Base-by-base conservation (phyloP, 306 rosid species). In the Argentina anserina region DNA sequence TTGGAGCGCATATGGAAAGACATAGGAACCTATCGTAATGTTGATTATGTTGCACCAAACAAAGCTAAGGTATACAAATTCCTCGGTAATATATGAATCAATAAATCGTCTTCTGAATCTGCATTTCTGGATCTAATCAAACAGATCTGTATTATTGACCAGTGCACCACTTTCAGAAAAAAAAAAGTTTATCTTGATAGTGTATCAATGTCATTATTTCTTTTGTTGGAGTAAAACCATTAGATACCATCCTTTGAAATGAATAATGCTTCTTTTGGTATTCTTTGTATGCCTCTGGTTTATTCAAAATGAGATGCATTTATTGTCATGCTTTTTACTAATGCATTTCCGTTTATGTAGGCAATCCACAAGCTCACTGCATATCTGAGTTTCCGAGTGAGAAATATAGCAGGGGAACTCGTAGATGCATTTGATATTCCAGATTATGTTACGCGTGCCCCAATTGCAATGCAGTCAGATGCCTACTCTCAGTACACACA, bases 11-110 rank as follows among this genome's bases (percentile, higher is more conserved):
- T 94, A 69, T 91, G 98, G 97, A 88, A 94, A 9, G 98, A 91
- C 89, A 91, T 94, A 31, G 98, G 98, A 88, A 94, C 98, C 63
- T 94, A 94, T 80, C 96, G 97, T 12, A 94, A 91, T 75, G 98
- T 91, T 39, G 98, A 94, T 73, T 94, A 94, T 25, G 90, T 94
- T 46, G 97, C 98, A 61, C 98, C 98, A 56, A 91, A 94, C 83
- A 94, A 91, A 85, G 98, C 98, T 67, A 91, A 89, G 98, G 98
- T 94, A 89, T 75, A 53, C 37, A 39, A 47, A 17, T 2, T 29
- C 43, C 67, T 65, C 0, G 25, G 23, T 39, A 40, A 49, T 13
- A 25, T 34, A 21, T 3, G 65, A 47, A 29, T 47, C 41, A 20
- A 25, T 15, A 69, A 14, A 67, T 20, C 28, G 37, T 3, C 39